A percentile compares a stretch with the other conserved stretches of the same genome.
phyloP scores from a whole-genome alignment of 306 rosid genomes.

The Herpetospermum pedunculosum region DNA sequence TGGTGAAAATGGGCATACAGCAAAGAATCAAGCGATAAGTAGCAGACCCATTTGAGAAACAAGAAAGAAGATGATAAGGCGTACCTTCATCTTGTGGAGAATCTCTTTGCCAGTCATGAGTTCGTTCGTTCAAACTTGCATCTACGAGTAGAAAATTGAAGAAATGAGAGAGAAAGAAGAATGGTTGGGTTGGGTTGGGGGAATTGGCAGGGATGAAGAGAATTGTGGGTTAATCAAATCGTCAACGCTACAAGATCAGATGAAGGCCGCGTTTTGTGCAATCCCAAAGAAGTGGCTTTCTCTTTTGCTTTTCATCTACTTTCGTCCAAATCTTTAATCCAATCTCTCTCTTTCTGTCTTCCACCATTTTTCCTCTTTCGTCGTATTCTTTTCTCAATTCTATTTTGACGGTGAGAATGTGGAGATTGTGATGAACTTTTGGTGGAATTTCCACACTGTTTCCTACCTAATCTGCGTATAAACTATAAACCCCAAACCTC shows the following conservation, averaged over 20 bases:
- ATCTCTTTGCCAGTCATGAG: conserved; percentile 67
- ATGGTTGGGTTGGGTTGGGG: not conserved
- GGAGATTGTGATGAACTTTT: not conserved
- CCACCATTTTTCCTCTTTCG: not conserved
- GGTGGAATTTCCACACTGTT: no score
- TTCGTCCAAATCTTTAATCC: not conserved
- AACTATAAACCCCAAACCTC: no score
- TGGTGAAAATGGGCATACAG: not conserved
- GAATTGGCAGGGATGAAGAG: conserved; percentile 25
- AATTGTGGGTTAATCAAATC: not conserved
- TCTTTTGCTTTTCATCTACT: not conserved
- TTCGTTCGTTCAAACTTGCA: not conserved
- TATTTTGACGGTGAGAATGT: not conserved
- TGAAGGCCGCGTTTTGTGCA: not conserved
- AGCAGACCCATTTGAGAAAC: not conserved
- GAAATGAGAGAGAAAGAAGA: conserved; percentile 9
- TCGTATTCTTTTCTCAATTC: not conserved
- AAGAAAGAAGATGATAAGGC: not conserved
- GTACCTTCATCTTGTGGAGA: conserved; percentile 76
- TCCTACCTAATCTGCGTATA: no score
- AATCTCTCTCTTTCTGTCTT: not conserved
- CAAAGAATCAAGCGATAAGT: not conserved
- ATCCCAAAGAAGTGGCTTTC: not conserved
- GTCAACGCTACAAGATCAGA: conserved; percentile 1
- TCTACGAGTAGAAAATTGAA: not conserved